Percentiles rank a stretch among this genome's conserved stretches.
Conservation (phyloP, 2,329 filamentous ascomycete genomes). For the Fusarium torreyae region DNA sequence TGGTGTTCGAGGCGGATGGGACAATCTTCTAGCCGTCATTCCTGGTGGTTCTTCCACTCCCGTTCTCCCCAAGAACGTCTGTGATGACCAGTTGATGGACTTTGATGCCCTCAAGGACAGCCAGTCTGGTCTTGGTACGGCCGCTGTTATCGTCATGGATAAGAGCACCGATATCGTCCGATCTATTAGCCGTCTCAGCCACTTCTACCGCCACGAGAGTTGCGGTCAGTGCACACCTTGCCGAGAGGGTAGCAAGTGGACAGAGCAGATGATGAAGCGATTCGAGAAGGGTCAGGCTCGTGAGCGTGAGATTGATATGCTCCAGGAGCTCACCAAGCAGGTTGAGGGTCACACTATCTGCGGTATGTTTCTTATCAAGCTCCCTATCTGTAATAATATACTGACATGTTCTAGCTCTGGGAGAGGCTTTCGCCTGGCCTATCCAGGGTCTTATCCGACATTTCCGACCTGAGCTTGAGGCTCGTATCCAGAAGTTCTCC, state of each 20-base stretch:
- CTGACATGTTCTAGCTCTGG: constrained; percentile 74
- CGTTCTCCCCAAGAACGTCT: constrained; percentile 89
- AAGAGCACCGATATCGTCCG: constrained; percentile 97
- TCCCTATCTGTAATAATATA: constrained; percentile 10
- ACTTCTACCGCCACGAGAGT: constrained; percentile 98
- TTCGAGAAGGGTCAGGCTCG: constrained; percentile 93
- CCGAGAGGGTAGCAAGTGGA: constrained; percentile 99
- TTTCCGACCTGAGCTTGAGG: constrained; percentile 96
- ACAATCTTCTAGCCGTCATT: constrained; percentile 95
- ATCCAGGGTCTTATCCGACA: constrained; percentile 98
- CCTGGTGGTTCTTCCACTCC: constrained; percentile 97
- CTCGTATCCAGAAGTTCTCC: constrained; percentile 86
- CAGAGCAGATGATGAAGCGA: constrained; percentile 97
- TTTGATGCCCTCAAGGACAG: constrained; percentile 98
- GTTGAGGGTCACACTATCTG: constrained; percentile 99
- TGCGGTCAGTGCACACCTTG: constrained; percentile 99
- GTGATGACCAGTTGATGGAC: constrained; percentile 98
- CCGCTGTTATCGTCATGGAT: constrained; percentile 99
- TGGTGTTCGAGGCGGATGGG: constrained; percentile 96
- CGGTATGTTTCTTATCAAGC: constrained; percentile 69
- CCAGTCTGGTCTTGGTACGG: constrained; percentile 96
- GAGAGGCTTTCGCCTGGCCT: constrained; percentile 98
- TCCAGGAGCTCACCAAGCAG: constrained; percentile 99
- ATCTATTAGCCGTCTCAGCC: constrained; percentile 90
- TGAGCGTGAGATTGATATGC: constrained; percentile 97